phyloP scores from a whole-genome alignment of 192 early-diverging fungal species.

The Thoreauomyces humboldtii region DNA sequence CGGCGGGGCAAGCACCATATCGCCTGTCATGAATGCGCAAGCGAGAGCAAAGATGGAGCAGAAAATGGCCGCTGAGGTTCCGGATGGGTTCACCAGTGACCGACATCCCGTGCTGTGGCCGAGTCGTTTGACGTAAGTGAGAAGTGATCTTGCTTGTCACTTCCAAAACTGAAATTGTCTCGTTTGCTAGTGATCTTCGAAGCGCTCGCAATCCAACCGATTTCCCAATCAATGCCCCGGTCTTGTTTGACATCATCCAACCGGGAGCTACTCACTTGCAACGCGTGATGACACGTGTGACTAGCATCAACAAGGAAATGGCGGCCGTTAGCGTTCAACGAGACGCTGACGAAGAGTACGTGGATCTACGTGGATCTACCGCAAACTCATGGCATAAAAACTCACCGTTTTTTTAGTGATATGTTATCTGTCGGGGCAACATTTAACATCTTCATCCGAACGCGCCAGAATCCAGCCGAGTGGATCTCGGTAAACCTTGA shows the following conservation, averaged over 20 bases:
- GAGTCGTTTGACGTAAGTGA: constrained; percentile 42
- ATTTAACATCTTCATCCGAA: constrained; percentile 53
- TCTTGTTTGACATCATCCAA: constrained; percentile 57
- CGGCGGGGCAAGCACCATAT: no score
- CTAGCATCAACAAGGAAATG: constrained; percentile 47
- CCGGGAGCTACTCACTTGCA: constrained; percentile 44
- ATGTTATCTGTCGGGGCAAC: constrained; percentile 39
- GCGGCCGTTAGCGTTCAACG: constrained; percentile 50
- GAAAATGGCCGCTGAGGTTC: constrained; percentile 27
- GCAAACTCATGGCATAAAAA: constrained; percentile 4
- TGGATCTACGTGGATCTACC: neutral
- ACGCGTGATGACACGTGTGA: constrained; percentile 48
- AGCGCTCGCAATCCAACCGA: constrained; percentile 31
- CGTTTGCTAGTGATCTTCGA: constrained; percentile 35
- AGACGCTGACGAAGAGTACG: constrained; percentile 33
- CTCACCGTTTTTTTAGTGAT: constrained; percentile 9
- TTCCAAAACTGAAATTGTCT: neutral
- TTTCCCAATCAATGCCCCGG: constrained; percentile 53
- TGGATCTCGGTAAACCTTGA: constrained; percentile 59
- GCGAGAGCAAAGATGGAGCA: no score
- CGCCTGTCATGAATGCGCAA: no score
- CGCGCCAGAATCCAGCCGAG: constrained; percentile 25
- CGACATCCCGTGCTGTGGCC: constrained; percentile 57
- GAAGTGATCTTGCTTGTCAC: neutral
- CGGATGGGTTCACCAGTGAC: constrained; percentile 46